Base-by-base conservation (phyloP, 441 rosid species). In the Bruguiera hainesii region DNA sequence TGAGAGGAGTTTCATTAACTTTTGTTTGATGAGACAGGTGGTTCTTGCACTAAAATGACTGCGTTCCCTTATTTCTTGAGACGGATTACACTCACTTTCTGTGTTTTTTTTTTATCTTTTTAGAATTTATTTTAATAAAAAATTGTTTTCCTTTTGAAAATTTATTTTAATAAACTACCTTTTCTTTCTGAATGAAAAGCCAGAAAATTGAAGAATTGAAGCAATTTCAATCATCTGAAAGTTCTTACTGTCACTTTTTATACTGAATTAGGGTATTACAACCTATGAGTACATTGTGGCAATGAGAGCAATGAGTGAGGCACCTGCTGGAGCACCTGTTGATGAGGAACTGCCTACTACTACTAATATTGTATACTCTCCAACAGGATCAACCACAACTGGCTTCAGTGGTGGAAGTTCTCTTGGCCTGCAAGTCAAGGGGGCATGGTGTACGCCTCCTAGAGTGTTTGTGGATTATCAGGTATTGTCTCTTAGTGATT, bases 201-300 rank as follows among this genome's bases (percentile, higher is more conserved):
- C 18, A 11, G 16, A 39, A 39, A 39, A 39, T 10, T 10, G 15
- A 39, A 39, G 48, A 39, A 39, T 11, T 39, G 18, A 39, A 39
- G 4, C 48, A 11, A 13, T 39, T 39, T 39, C 16, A 39, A 13
- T 53, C 57, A 20, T 53, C 57, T 26, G 8, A 53, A 53, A 53
- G 29, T 0, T 50, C 48, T 51, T 68, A 50, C 5, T 42, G 8
- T 30, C 53, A 4, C 35, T 16, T 67, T 11, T 29, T 59, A 15
- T 61, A 50, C 52, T 65, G 15, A 72, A 66, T 31, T 53, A 94
- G 98, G 99, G 98, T 61, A 91, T 94, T 68, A 94, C 98, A 23
- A 94, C 99, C 63, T 94, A 91, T 67, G 99, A 94, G 73, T 94
- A 94, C 71, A 93, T 91, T 71, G 91, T 91, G 71, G 98, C 99